Evolutionary conservation across 805 yeast genomes (phyloP).

Genomic region (Teunomyces aglyptinius): DNA sequence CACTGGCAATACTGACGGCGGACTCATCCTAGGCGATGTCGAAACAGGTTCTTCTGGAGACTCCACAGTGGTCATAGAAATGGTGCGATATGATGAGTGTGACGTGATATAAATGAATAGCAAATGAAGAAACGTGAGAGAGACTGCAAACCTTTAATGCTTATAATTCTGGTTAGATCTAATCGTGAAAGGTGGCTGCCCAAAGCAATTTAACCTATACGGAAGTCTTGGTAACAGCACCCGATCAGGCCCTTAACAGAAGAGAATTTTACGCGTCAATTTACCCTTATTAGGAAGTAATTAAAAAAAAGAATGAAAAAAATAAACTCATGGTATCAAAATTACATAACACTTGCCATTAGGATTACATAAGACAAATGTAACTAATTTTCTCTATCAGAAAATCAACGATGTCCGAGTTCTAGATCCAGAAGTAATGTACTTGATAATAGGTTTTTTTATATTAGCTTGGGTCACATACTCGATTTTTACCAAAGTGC

Average conservation of each 20-base stretch:
- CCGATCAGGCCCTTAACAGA: constrained; percentile 2
- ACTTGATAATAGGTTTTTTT: constrained; percentile 4
- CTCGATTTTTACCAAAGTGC: constrained; percentile 20
- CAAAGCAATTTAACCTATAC: constrained; percentile 1
- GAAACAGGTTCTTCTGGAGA: constrained; percentile 3
- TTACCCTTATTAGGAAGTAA: constrained; percentile 8
- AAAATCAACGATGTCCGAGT: too few species aligned
- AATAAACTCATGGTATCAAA: neutral
- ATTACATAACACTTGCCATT: neutral
- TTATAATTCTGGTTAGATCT: too few species aligned
- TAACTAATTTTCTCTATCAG: too few species aligned
- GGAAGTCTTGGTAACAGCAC: neutral
- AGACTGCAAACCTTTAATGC: too few species aligned
- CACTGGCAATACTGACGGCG: constrained; percentile 6
- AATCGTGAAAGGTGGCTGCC: neutral
- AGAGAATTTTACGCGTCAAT: constrained; percentile 8
- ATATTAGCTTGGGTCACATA: constrained; percentile 13
- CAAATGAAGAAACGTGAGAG: too few species aligned
- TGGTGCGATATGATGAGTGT: too few species aligned
- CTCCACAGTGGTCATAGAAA: neutral
- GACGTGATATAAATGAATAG: too few species aligned
- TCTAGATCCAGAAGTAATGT: neutral
- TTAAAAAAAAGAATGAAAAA: neutral
- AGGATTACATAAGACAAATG: too few species aligned
- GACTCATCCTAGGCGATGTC: neutral